Conservation (phyloP, 2,329 filamentous ascomycete species). For the Hypomyces perniciosus region DNA sequence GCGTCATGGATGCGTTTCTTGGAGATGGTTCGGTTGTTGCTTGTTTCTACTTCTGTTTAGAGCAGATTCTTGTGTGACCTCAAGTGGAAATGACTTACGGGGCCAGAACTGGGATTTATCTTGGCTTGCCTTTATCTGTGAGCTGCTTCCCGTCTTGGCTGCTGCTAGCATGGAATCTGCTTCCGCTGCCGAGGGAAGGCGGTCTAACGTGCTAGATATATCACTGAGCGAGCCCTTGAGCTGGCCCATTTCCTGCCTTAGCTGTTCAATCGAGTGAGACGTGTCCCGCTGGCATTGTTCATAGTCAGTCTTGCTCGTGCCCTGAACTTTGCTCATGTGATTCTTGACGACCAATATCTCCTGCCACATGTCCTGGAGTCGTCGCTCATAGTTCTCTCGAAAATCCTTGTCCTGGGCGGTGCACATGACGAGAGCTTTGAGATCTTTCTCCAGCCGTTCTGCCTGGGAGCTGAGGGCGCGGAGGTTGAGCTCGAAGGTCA, state of each 20-base stretch:
- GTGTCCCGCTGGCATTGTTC: constrained; percentile 19
- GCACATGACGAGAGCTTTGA: constrained; percentile 21
- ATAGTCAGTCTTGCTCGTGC: neutral
- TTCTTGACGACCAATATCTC: constrained; percentile 28
- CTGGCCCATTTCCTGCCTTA: constrained; percentile 20
- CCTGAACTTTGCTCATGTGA: constrained; percentile 17
- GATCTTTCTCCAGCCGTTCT: constrained; percentile 25
- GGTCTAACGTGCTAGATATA: constrained; percentile 19
- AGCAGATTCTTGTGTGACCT: neutral
- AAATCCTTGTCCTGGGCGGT: constrained; percentile 25
- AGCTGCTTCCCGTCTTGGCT: neutral
- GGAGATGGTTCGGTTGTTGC: neutral
- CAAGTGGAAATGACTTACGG: neutral
- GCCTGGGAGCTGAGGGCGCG: constrained; percentile 23
- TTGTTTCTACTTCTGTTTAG: neutral
- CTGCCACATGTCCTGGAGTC: constrained; percentile 23
- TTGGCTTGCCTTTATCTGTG: constrained; percentile 2
- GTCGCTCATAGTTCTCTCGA: constrained; percentile 23
- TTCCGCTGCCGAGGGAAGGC: constrained; percentile 17
- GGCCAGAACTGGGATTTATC: neutral
- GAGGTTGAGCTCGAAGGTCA: constrained; percentile 33
- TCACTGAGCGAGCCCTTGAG: constrained; percentile 20
- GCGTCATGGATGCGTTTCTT: constrained; percentile 28
- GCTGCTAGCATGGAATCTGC: constrained; percentile 13
- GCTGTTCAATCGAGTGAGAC: constrained; percentile 12